These are phyloP conservation scores for Fusarium haematococcum DNA, from an alignment of 2,329 filamentous ascomycete genomes.

Conservation along the genomic window DNA sequence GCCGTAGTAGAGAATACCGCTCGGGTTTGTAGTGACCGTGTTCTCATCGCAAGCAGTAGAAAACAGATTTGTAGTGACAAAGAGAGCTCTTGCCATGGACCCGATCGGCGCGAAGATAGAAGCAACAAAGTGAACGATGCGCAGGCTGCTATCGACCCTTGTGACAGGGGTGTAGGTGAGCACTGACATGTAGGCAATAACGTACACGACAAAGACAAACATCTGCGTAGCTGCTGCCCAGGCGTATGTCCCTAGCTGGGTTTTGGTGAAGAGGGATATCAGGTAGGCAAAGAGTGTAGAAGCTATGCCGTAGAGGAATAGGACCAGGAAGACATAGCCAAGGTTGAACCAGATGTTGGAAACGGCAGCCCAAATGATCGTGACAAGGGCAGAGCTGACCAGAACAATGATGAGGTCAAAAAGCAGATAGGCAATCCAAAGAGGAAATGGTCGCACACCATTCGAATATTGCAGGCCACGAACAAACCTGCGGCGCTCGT, in stretches of 20 bases:
- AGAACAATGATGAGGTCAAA: constrained; percentile 86
- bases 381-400: constrained; percentile 70
- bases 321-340: constrained; percentile 84
- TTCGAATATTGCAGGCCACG: constrained; percentile 92
- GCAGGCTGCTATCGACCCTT: constrained; percentile 74
- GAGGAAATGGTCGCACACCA: constrained; percentile 81
- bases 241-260: constrained; percentile 86
- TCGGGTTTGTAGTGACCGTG: constrained; percentile 74
- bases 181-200: constrained; percentile 77
- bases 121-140: constrained; percentile 80
- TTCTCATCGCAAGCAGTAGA: constrained; percentile 79
- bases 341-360: constrained; percentile 80
- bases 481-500: constrained; percentile 82
- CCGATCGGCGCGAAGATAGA: constrained; percentile 81
- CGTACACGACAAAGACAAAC: constrained; percentile 76
- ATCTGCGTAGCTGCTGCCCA: constrained; percentile 83
- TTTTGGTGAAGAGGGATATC: constrained; percentile 81
- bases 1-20: constrained; percentile 79
- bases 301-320: constrained; percentile 83
- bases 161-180: constrained; percentile 80
- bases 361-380: constrained; percentile 75
- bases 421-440: constrained; percentile 85
- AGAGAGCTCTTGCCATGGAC: constrained; percentile 78
- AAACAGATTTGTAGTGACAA: constrained; percentile 86
- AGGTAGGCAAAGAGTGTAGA: constrained; percentile 83